Evolutionary conservation across 2,329 filamentous ascomycete genomes (phyloP).

Genomic region (Aspergillus brunneoviolaceus): DNA sequence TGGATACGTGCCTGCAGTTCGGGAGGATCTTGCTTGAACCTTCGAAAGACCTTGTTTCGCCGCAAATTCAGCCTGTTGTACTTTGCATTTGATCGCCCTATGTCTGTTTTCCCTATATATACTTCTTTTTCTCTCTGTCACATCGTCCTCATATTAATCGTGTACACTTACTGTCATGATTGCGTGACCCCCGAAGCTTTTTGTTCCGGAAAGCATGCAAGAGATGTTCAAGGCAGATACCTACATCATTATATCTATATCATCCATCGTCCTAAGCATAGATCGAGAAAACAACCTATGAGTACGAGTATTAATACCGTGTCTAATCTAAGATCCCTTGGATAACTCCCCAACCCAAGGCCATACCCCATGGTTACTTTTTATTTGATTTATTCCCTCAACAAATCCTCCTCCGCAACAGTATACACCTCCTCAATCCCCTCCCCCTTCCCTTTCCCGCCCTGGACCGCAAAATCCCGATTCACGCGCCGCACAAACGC

Average conservation of each 20-base stretch:
- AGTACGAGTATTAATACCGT: no score
- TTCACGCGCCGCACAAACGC: slow-evolving; percentile 41
- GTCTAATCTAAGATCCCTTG: no score
- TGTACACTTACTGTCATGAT: slow-evolving; percentile 18
- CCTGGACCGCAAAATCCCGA: slow-evolving; percentile 33
- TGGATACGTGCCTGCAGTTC: background rate
- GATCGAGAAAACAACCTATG: background rate
- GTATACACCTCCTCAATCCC: slow-evolving; percentile 42
- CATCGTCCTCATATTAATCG: slow-evolving; percentile 7
- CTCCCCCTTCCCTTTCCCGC: slow-evolving; percentile 30
- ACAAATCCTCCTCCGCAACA: slow-evolving; percentile 35
- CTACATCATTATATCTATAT: background rate
- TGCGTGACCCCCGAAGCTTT: background rate
- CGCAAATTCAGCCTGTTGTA: slow-evolving; percentile 15
- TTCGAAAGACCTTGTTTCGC: slow-evolving; percentile 5
- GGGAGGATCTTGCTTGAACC: no score
- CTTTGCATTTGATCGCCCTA: slow-evolving; percentile 7
- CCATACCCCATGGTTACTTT: background rate
- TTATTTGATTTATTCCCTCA: background rate
- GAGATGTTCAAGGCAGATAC: background rate
- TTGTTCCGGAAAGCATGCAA: slow-evolving; percentile 2
- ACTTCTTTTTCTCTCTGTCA: slow-evolving; percentile 8
- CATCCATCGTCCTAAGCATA: background rate
- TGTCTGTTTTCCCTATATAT: slow-evolving; percentile 23
- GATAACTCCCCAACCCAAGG: background rate